A percentile compares a stretch with the other conserved stretches of the same genome.
These are phyloP conservation scores for Hypoxylon cercidicola DNA, from an alignment of 495 filamentous ascomycete species.

Conservation along the genomic window DNA sequence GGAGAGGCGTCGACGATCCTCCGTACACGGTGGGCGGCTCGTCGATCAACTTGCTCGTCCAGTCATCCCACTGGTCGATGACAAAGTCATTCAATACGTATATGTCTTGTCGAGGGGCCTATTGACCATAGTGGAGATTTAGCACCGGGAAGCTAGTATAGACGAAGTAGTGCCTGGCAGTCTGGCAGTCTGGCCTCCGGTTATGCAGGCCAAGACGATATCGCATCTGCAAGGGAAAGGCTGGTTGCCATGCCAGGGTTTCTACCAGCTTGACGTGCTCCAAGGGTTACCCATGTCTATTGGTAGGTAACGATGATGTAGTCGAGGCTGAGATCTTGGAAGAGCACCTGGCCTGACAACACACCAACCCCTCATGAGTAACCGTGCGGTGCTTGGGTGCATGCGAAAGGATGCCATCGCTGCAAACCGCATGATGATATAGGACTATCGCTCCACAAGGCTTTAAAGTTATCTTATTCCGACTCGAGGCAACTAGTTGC, in stretches of 20 bases:
- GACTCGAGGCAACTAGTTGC: constrained; percentile 21
- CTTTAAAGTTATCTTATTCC: constrained; percentile 22
- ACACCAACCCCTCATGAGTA: constrained; percentile 41
- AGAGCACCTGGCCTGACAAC: constrained; percentile 32
- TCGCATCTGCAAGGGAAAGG: constrained; percentile 39
- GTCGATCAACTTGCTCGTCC: constrained; percentile 27
- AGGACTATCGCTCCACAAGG: constrained; percentile 19
- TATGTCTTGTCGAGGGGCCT: constrained; percentile 17
- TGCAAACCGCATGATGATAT: constrained; percentile 25
- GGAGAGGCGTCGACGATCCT: constrained; percentile 21
- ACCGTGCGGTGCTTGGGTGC: constrained; percentile 32
- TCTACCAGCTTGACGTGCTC: constrained; percentile 30
- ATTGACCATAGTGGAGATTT: constrained; percentile 21
- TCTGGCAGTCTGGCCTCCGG: constrained; percentile 20
- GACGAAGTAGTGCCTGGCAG: not conserved
- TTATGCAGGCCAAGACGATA: constrained; percentile 38
- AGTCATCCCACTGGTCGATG: constrained; percentile 7
- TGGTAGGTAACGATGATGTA: constrained; percentile 42
- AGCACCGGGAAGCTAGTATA: constrained; percentile 13
- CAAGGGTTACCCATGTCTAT: constrained; percentile 35
- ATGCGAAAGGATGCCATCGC: constrained; percentile 24
- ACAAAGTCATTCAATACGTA: constrained; percentile 22
- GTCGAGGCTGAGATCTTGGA: constrained; percentile 40
- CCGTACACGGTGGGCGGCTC: constrained; percentile 9
- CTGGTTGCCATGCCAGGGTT: constrained; percentile 29